Evolutionary conservation across 2,329 filamentous ascomycete genomes (phyloP).

Genomic region (Ophiocordyceps australis): DNA sequence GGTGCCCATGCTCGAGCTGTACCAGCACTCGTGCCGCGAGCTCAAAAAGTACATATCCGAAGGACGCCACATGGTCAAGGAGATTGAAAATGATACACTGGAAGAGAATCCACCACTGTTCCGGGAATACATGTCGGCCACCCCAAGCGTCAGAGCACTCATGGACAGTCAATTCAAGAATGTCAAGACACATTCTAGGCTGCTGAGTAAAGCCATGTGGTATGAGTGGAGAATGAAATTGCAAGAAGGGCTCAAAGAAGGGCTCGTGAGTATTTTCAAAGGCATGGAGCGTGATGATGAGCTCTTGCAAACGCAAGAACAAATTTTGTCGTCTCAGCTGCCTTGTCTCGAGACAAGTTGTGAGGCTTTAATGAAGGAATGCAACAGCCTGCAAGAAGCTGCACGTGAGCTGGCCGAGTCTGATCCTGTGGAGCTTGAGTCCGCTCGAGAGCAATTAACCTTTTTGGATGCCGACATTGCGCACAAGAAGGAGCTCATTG

Average conservation of each 20-base stretch:
- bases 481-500: slow-evolving; percentile 48
- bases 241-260: slow-evolving; percentile 62
- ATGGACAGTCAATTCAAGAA: slow-evolving; percentile 98
- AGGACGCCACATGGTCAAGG: slow-evolving; percentile 72
- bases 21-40: slow-evolving; percentile 89
- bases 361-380: slow-evolving; percentile 42
- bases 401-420: slow-evolving; percentile 61
- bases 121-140: slow-evolving; percentile 74
- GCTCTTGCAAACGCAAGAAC: slow-evolving; percentile 47
- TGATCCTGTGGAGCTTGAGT: slow-evolving; percentile 61
- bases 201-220: slow-evolving; percentile 92
- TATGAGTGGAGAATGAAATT: slow-evolving; percentile 95
- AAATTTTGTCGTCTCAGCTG: slow-evolving; percentile 47
- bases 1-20: slow-evolving; percentile 82
- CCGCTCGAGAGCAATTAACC: slow-evolving; percentile 50
- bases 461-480: slow-evolving; percentile 49
- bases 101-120: slow-evolving; percentile 86
- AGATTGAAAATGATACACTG: slow-evolving; percentile 77
- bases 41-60: slow-evolving; percentile 94
- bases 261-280: slow-evolving; percentile 54
- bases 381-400: slow-evolving; percentile 49
- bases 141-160: slow-evolving; percentile 62
- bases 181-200: slow-evolving; percentile 78
- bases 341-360: slow-evolving; percentile 45
- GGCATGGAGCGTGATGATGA: slow-evolving; percentile 62